These are phyloP conservation scores for Amaranthus cruentus DNA, from an alignment of 148 eudicot genomes.

Conservation along the genomic window DNA sequence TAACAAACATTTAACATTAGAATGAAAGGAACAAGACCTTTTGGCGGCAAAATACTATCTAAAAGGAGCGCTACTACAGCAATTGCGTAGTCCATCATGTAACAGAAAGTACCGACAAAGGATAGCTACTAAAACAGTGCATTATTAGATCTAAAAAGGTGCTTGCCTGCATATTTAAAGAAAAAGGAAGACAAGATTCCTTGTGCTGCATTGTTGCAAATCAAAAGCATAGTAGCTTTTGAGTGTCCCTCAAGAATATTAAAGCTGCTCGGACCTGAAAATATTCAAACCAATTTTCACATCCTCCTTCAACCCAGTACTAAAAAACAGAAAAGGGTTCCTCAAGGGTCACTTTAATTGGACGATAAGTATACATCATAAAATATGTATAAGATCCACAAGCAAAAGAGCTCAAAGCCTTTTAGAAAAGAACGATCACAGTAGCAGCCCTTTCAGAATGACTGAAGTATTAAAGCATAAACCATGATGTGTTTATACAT, in stretches of 20 bases:
- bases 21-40: not conserved
- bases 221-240: slow-evolving; percentile 60
- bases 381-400: no score
- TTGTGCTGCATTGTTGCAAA: slow-evolving; percentile 64
- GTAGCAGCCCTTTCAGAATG: no score
- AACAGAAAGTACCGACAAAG: not conserved
- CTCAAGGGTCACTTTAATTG: not conserved
- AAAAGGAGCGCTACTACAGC: not conserved
- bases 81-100: not conserved
- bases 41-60: not conserved
- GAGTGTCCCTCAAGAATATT: slow-evolving; percentile 64
- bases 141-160: slow-evolving; percentile 7
- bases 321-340: not conserved
- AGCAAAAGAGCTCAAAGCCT: no score
- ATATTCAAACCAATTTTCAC: not conserved
- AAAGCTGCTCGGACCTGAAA: slow-evolving; percentile 55
- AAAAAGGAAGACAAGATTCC: slow-evolving; percentile 65
- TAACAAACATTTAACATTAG: not conserved
- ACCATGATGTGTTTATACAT: no score
- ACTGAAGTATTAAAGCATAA: no score
- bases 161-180: slow-evolving; percentile 65
- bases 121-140: not conserved
- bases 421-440: no score
- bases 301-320: not conserved
- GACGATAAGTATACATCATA: no score